phyloP scores from a whole-genome alignment of 2,329 filamentous ascomycete genomes.

The Colletotrichum endophyticum region DNA sequence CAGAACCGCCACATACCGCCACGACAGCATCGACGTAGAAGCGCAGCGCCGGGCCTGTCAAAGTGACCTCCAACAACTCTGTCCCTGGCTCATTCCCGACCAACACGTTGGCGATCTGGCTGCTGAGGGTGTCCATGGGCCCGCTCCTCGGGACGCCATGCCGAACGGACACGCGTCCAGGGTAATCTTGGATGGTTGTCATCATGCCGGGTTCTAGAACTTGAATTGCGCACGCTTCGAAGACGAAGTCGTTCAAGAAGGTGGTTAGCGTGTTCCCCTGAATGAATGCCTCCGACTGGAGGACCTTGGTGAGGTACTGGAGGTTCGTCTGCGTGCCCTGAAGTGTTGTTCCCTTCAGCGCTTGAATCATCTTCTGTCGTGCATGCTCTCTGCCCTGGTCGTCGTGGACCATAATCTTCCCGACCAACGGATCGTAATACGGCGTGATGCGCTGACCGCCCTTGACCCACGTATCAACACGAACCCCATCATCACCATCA shows the following conservation, averaged over 20 bases:
- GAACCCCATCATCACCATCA: slow-evolving; percentile 40
- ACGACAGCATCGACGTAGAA: background rate
- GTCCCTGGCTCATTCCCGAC: slow-evolving; percentile 57
- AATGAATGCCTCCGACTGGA: background rate
- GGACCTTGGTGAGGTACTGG: background rate
- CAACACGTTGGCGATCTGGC: slow-evolving; percentile 63
- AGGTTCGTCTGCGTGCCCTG: background rate
- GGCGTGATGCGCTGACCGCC: slow-evolving; percentile 61
- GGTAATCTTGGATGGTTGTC: slow-evolving; percentile 59
- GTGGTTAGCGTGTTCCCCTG: background rate
- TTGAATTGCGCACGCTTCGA: background rate
- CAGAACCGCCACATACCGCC: background rate
- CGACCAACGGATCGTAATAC: slow-evolving; percentile 62
- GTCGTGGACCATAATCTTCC: slow-evolving; percentile 63
- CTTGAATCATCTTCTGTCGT: slow-evolving; percentile 44
- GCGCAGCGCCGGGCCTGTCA: background rate
- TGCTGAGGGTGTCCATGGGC: slow-evolving; percentile 65
- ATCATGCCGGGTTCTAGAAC: background rate
- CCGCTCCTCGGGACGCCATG: slow-evolving; percentile 64
- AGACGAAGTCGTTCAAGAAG: background rate
- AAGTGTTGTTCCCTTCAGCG: background rate
- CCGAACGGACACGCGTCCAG: slow-evolving; percentile 59
- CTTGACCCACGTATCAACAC: slow-evolving; percentile 69
- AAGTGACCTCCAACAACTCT: slow-evolving; percentile 54
- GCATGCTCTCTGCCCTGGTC: slow-evolving; percentile 45